phyloP scores from a whole-genome alignment of 768 basidiomycete genomes.

The Rhodotorula kratochvilovae region DNA sequence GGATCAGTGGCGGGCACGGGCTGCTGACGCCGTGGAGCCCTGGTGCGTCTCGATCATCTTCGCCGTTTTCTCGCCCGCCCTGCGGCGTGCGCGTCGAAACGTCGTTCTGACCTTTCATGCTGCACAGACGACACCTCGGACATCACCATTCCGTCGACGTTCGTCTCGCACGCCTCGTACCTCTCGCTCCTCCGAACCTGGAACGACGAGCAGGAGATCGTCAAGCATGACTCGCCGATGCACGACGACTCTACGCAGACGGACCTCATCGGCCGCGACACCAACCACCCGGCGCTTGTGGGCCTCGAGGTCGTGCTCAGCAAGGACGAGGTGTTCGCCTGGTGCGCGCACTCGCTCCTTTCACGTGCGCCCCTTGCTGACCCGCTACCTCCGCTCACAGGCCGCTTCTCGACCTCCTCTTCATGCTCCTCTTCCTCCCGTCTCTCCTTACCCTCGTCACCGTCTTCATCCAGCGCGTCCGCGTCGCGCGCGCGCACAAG shows the following conservation, averaged over 20 bases:
- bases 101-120: no score
- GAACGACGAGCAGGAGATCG: conserved; percentile 26
- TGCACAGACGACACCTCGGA: conserved; percentile 69
- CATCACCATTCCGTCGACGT: conserved; percentile 76
- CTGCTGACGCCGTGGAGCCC: conserved; percentile 75
- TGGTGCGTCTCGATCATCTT: conserved; percentile 55
- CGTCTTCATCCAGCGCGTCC: conserved; percentile 79
- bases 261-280: conserved; percentile 4
- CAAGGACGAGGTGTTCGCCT: conserved; percentile 63
- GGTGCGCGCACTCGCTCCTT: conserved; percentile 52
- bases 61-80: neutral
- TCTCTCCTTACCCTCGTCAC: conserved; percentile 83
- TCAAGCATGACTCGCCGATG: conserved; percentile 50
- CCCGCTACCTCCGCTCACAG: conserved; percentile 26
- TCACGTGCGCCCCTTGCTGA: conserved; percentile 57
- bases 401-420: conserved; percentile 48
- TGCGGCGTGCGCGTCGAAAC: no score
- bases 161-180: conserved; percentile 81
- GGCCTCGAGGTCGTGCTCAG: conserved; percentile 46
- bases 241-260: conserved; percentile 17
- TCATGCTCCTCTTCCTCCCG: conserved; percentile 82
- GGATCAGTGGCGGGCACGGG: conserved; percentile 66
- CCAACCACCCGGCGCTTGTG: neutral
- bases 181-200: conserved; percentile 52
- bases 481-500: conserved; percentile 61